Conservation (phyloP, 805 yeast species). For the Helenozyma baotianmanensis region DNA sequence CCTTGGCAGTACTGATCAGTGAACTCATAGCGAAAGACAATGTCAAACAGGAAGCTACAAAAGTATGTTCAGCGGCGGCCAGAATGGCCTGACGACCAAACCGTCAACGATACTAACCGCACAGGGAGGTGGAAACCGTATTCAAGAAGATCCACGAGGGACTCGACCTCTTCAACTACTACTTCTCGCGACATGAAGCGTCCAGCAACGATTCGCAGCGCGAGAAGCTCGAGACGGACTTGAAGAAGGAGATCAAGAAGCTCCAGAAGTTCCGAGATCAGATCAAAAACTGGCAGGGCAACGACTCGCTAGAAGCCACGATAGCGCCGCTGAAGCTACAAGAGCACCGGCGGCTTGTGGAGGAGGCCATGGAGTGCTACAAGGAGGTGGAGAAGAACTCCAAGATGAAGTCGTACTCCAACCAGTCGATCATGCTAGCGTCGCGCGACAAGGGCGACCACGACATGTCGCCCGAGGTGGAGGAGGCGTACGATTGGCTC, state of each 20-base stretch:
- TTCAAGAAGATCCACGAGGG: constrained; percentile 45
- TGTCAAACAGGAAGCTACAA: constrained; percentile 20
- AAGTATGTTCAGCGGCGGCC: constrained; percentile 18
- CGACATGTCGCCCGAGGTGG: constrained; percentile 27
- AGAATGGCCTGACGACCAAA: too few relatives aligned
- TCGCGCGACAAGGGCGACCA: constrained; percentile 21
- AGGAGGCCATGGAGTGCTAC: constrained; percentile 43
- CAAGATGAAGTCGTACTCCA: constrained; percentile 41
- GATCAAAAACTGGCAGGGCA: constrained; percentile 42
- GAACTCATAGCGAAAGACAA: too few relatives aligned
- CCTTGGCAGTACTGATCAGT: constrained; percentile 9
- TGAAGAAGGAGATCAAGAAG: constrained; percentile 43
- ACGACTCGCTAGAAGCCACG: constrained; percentile 18
- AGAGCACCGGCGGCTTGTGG: constrained; percentile 37
- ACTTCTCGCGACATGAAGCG: constrained; percentile 38
- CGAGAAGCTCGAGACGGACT: constrained; percentile 38
- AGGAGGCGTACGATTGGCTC: constrained; percentile 31
- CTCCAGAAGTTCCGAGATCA: constrained; percentile 43
- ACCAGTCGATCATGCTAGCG: constrained; percentile 43
- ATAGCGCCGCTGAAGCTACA: constrained; percentile 20
- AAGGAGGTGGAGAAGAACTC: constrained; percentile 41
- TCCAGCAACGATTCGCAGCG: constrained; percentile 40
- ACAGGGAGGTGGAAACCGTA: constrained; percentile 37
- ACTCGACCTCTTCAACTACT: constrained; percentile 40
- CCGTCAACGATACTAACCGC: constrained; percentile 9